Evolutionary conservation across 257 asterid genomes (phyloP).

Genomic region (Eustoma russellianum): DNA sequence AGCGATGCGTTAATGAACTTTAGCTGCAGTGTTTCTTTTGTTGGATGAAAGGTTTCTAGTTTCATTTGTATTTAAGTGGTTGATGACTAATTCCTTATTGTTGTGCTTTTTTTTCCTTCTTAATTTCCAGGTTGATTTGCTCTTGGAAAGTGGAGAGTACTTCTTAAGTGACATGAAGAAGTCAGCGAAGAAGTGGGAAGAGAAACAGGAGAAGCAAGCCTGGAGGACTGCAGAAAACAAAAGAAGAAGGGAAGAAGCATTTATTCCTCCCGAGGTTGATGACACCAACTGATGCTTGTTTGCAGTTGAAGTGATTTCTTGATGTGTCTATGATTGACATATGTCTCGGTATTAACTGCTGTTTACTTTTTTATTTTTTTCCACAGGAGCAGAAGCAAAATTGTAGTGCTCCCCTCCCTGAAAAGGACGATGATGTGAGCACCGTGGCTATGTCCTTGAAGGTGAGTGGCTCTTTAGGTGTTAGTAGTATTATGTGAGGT

Average conservation of each 20-base stretch:
- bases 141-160: conserved; percentile 85
- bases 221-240: conserved; percentile 63
- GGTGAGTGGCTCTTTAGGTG: conserved; percentile 25
- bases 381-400: conserved; percentile 54
- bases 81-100: background rate
- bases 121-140: conserved; percentile 62
- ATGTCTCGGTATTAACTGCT: background rate
- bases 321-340: background rate
- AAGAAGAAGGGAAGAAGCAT: conserved; percentile 71
- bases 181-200: conserved; percentile 78
- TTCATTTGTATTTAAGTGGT: background rate
- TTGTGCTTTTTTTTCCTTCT: conserved; percentile 5
- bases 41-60: background rate
- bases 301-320: background rate
- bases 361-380: conserved; percentile 8
- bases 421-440: conserved; percentile 41
- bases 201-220: conserved; percentile 85
- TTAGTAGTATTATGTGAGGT: background rate
- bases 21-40: too few relatives aligned
- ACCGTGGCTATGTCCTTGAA: conserved; percentile 52
- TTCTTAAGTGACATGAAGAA: conserved; percentile 70
- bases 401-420: conserved; percentile 16
- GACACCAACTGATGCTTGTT: conserved; percentile 6
- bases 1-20: too few relatives aligned
- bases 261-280: conserved; percentile 77